Evolutionary conservation across 2,329 filamentous ascomycete genomes (phyloP), one percentile per base, ranked within the genome.

Genomic region (Colletotrichum sansevieriae): DNA sequence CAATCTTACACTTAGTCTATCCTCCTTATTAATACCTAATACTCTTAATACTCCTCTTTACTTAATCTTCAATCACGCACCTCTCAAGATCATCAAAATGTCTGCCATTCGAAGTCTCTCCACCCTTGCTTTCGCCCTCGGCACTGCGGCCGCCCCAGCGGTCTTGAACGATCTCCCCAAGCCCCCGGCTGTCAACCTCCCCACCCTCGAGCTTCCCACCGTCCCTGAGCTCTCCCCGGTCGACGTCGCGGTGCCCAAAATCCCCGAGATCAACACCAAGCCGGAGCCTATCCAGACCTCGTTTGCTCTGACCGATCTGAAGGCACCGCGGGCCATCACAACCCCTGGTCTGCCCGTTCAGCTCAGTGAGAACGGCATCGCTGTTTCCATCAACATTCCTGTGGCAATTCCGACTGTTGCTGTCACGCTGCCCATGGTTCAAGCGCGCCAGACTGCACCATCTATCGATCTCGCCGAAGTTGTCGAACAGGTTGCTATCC

Each of bases 11-110:
- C 22, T 25, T 13, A 61, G 5, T 39, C 22, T 4, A n/a, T 4
- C 5, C 18, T 56, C 15, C 2, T 12, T 29, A 51, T 39, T 61
- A 61, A 51, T 61, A 51, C 46, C n/a, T 61, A 41, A 52, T 52
- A 39, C 8, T 54, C 49, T 10, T 54, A 54, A 25, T 58, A 44
- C 37, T n/a, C 22, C 37, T 18, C 35, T 39, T 6, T 7, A 8
- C 39, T 20, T 54, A 25, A 11, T 43, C 13, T 25, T 35, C 37
- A 25, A 59, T 51, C 29, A 60, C 7, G n/a, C 9, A 12, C 39
- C 15, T 56, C 12, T 43, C n/a, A 56, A 56, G 15, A 56, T 13
- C 43, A 10, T 29, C 55, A 68, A 60, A 2, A 68, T 68, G 65
- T 56, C 55, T 35, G n/a, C 47, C 20, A 44, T 68, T 44, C 65